Conservation (phyloP, 371 early-diverging fungal species). For the Mucor racemosus region DNA sequence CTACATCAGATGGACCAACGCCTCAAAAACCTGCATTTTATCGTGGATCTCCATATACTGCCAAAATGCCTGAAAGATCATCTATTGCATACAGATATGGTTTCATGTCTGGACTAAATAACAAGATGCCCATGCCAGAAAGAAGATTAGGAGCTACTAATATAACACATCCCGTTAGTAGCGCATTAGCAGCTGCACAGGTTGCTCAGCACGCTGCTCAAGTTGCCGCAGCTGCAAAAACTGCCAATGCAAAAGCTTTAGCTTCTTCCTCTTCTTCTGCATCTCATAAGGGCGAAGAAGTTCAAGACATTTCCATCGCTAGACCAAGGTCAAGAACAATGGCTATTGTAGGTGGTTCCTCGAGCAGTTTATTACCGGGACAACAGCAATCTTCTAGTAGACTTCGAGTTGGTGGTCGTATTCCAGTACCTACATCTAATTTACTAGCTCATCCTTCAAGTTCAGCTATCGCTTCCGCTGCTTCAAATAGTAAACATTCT, state of each 20-base stretch:
- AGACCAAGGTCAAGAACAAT: conserved; percentile 24
- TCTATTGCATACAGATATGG: conserved; percentile 28
- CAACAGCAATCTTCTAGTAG: background rate
- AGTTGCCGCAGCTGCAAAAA: background rate
- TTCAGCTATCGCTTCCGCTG: background rate
- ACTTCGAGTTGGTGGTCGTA: conserved; percentile 14
- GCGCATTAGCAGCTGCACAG: background rate
- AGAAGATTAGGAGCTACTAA: conserved; percentile 1
- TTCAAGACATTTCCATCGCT: conserved; percentile 7
- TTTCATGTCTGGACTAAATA: conserved; percentile 15
- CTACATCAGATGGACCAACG: background rate
- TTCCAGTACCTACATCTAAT: conserved; percentile 7
- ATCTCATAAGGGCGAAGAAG: too few species aligned
- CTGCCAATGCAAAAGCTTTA: background rate
- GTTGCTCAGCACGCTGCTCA: background rate
- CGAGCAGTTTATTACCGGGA: background rate
- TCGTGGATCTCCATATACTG: conserved; percentile 27
- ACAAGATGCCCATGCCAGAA: background rate
- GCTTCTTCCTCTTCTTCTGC: background rate
- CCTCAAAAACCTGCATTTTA: conserved; percentile 16
- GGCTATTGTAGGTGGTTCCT: conserved; percentile 13
- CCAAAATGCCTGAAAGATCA: conserved; percentile 21
- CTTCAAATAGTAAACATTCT: background rate
- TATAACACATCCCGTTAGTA: conserved; percentile 15
- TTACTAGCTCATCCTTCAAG: background rate